Base-by-base conservation (phyloP, 139 green algal species). In the Chlamydomonas sp. region DNA sequence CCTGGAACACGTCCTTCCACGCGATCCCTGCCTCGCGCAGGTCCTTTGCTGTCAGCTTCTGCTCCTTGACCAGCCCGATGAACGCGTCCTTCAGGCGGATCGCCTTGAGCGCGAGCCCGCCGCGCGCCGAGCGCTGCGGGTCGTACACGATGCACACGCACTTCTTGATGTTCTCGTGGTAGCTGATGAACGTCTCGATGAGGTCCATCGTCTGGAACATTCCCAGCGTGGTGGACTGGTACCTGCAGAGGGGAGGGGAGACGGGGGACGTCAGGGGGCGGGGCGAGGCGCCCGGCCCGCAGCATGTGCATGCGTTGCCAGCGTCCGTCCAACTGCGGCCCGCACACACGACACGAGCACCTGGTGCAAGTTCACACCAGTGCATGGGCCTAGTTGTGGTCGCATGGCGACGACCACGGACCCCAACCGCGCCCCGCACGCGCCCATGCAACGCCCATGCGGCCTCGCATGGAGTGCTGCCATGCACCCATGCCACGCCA, bases 151-250 rank as follows among this genome's bases (percentile, higher is more conserved):
- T 86, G 82, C 90, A 97, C 6, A 99, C 89, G 71, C 95, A 89
- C 77, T 89, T 89, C 62, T 84, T 96, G 71, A 99, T 96, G 81
- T 79, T 92, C 79, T 98, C 93, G 71, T 95, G 79, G 81, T 98
- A 99, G 77, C 87, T 94, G n/a, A 96, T 74, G 76, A 99, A 99
- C 0, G 92, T 98, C 71, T 98, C 90, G 67, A 99, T 94, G 24
- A 99, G 84, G 73, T 99, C 95, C 50, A 94, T 70, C 24, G 92
- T 97, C 63, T 97, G 85, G 82, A 87, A 95, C 29, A 74, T 83
- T 35, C 88, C 88, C 65, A 94, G 58, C 38, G 81, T 83, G 26
- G 86, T 87, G 6, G 80, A 89, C 75, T 97, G 91, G 78, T 97
- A 97, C 83, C 83, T 90, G 77, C 58, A 70, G 24, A 63, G 16